A percentile compares a stretch with the other conserved stretches of the same genome.
These are phyloP conservation scores for Monosporozyma yasuniensis DNA, from an alignment of 805 yeast genomes.

Conservation along the genomic window DNA sequence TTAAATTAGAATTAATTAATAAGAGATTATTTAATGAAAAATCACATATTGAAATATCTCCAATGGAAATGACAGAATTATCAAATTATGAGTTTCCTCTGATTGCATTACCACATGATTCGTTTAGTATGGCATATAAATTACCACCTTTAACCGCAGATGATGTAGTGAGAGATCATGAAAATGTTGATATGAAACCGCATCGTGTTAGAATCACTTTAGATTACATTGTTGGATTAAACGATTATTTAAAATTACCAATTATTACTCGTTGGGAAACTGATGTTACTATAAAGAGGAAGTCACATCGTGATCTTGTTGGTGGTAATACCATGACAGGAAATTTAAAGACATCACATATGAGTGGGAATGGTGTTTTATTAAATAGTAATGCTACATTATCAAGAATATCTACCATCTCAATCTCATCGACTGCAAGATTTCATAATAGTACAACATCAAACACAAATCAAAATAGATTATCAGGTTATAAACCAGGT, in stretches of 20 bases:
- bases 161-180: background rate
- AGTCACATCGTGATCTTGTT: background rate
- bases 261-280: conserved; percentile 27
- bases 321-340: background rate
- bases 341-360: conserved; percentile 2
- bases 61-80: conserved; percentile 9
- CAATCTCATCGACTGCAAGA: conserved; percentile 1
- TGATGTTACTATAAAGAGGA: conserved; percentile 23
- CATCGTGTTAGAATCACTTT: conserved; percentile 22
- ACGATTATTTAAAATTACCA: conserved; percentile 6
- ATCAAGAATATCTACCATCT: conserved; percentile 4
- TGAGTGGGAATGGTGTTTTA: background rate
- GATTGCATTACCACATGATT: conserved; percentile 13
- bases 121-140: conserved; percentile 21
- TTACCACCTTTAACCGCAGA: conserved; percentile 14
- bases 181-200: conserved; percentile 4
- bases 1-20: conserved; percentile 18
- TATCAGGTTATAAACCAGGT: background rate
- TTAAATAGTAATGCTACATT: conserved; percentile 1
- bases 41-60: conserved; percentile 15
- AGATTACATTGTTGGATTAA: conserved; percentile 10
- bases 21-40: conserved; percentile 3
- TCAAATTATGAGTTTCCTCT: background rate
- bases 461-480: background rate
- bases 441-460: background rate